Base-by-base conservation (phyloP, 352 stramenopile genomes). In the Pythium aristosporum region DNA sequence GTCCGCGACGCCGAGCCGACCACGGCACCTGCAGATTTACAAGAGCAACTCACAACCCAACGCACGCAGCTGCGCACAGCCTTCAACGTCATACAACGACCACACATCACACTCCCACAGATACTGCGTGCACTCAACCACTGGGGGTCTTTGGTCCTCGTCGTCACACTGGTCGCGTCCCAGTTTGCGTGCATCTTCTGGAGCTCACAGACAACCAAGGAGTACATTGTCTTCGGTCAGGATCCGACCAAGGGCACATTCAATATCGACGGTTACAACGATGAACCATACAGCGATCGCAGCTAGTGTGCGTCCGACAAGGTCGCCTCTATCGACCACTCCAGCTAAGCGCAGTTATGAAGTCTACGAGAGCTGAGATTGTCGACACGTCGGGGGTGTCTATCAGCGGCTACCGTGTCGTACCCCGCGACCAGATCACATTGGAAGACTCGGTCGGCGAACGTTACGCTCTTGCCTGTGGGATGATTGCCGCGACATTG, bases 251-350 rank as follows among this genome's bases (percentile, higher is more conserved):
- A 52, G 0, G 66, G 61, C 0, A 28, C 25, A 2, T 51, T 25
- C 41, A 7, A 34, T 3, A 64, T 72, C 20, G 55, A 48, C 13
- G 73, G 74, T 39, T 53, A 42, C 42, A 85, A 87, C 57, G 80
- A 87, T 34, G 77, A 81, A 21, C 74, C 72, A 4, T 82, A 74
- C 53, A 75, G 69, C 3, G 80, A 87, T 46, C 78, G 80, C 8
- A 6, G 75, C 8, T 89, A 16, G 74, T 68, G 13, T 87, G 80
- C 44, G 61, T 83, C 1, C 68, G 65, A 12, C 63, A 77, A 36
- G 77, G 76, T 10, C 58, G 65, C 0, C 64, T 74, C 15, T 82
- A 80, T 50, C 63, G 72, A 46, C 67, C 77, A 18, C 54, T 75
- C 9, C 61, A 78, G 18, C 65, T 87, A 4, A 75, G 72, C 21